Base-by-base conservation (phyloP, 768 basidiomycete genomes). In the Lactifluus echinatus region DNA sequence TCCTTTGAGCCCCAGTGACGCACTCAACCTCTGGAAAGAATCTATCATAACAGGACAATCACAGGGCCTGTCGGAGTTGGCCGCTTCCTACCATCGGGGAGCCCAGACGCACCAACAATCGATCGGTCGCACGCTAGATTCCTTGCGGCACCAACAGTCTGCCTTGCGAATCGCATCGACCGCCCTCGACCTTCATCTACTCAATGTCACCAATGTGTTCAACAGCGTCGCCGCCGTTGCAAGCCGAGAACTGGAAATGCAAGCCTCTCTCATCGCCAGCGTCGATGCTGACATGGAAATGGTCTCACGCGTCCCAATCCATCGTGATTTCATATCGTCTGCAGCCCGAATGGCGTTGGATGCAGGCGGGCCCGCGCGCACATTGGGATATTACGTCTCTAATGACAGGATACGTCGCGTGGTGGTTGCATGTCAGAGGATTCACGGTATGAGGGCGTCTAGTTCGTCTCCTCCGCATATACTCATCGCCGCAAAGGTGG, bases 371-470 rank as follows among this genome's bases (percentile, higher is more conserved):
- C 77, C 74, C 54, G 78, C 78, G 15, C 75, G 89, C 44, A 85
- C 84, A 8, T 69, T 93, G 33, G 87, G 84, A 4, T 85, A 88
- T 66, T 92, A 91, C 68, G 87, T 91, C 21, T 84, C 85, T 15
- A 78, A 75, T 62, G 79, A 74, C 43, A 88, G 83, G 72, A 90
- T 93, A 89, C 78, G 76, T 63, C 78, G 84, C 65, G 89, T 91
- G 1, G 85, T 81, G 2, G 84, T 84, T 11, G 80, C 78, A 5
- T 90, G 87, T 71, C 66, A 72, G 15, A 76, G 77, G 49, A 81
- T 83, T n/a, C 85, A 91, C 72, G 79, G 88, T 86, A 57, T 39
- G 79, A 10, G n/a, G 34, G 42, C 3, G n/a, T 34, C 11, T 8
- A 28, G 14, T n/a, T n/a, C n/a, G n/a, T 26, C 23, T 23, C 26